Percentiles rank a stretch among this genome's conserved stretches.
These are phyloP conservation scores for Melanogaster broomeanus DNA, from an alignment of 768 basidiomycete species.

Conservation along the genomic window DNA sequence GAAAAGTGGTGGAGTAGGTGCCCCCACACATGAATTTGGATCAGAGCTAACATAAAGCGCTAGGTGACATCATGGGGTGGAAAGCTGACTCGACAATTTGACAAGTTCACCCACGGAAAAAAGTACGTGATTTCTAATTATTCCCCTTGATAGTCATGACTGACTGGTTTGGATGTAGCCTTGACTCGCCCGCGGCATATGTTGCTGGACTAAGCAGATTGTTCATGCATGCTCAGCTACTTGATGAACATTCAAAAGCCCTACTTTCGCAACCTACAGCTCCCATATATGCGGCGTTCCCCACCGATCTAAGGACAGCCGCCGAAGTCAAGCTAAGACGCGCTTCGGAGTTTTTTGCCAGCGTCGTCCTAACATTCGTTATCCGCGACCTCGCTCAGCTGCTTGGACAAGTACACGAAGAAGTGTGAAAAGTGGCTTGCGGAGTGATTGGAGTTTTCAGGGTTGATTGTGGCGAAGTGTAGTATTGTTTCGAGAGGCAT, in stretches of 20 bases:
- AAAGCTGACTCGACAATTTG: conserved; percentile 72
- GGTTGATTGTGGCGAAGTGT: conserved; percentile 27
- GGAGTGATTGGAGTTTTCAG: conserved; percentile 49
- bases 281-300: conserved; percentile 73
- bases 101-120: conserved; percentile 87
- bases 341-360: conserved; percentile 90
- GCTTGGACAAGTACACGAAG: conserved; percentile 91
- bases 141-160: conserved; percentile 11
- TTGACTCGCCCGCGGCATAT: conserved; percentile 87
- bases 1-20: conserved; percentile 64
- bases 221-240: conserved; percentile 73
- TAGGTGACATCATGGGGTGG: conserved; percentile 69
- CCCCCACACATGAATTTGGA: neutral
- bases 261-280: conserved; percentile 63
- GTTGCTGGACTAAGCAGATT: conserved; percentile 74
- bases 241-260: conserved; percentile 86
- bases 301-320: conserved; percentile 58
- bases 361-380: conserved; percentile 86
- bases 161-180: conserved; percentile 43
- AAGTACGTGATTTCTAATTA: conserved; percentile 53
- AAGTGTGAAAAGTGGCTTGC: conserved; percentile 92
- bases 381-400: conserved; percentile 84
- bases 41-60: conserved; percentile 10
- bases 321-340: conserved; percentile 78
- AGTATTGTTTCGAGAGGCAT: conserved; percentile 25